Percentiles rank a stretch among this genome's conserved stretches.
Conservation (phyloP, 2,329 filamentous ascomycete genomes). For the Phialemonium atrogriseum region DNA sequence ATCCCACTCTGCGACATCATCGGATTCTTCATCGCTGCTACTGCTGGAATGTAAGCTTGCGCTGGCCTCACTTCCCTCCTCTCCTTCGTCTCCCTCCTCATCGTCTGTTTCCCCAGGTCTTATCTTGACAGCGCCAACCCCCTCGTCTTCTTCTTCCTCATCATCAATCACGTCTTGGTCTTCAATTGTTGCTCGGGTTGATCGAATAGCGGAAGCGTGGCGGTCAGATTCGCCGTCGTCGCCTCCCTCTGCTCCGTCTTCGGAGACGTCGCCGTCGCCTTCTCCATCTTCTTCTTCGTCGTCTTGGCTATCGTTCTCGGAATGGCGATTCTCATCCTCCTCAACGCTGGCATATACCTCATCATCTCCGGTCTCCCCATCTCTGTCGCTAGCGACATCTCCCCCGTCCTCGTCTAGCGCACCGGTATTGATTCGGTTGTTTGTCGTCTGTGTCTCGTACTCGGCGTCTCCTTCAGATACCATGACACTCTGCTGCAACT, state of each 20-base stretch:
- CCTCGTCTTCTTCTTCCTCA: constrained; percentile 41
- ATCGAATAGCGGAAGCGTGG: neutral
- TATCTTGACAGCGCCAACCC: constrained; percentile 49
- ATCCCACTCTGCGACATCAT: constrained; percentile 53
- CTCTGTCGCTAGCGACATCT: constrained; percentile 10
- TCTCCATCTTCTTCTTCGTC: constrained; percentile 23
- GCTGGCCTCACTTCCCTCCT: constrained; percentile 23
- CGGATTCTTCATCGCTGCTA: constrained; percentile 26
- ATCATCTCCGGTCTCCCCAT: constrained; percentile 14
- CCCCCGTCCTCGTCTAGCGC: constrained; percentile 9
- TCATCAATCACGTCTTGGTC: constrained; percentile 11
- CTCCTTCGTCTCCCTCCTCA: constrained; percentile 31
- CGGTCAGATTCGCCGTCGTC: constrained; percentile 18
- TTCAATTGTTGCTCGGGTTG: neutral
- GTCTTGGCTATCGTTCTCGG: constrained; percentile 18
- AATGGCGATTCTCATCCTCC: constrained; percentile 23
- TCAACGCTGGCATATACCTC: constrained; percentile 19
- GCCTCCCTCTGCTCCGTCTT: constrained; percentile 11
- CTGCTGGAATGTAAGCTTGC: constrained; percentile 10
- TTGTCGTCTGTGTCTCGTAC: constrained; percentile 21
- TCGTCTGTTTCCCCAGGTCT: constrained; percentile 42
- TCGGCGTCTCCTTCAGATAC: constrained; percentile 38
- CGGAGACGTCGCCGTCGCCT: constrained; percentile 15
- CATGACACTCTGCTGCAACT: constrained; percentile 47
- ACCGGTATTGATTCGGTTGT: constrained; percentile 15